These are phyloP conservation scores for Leccinum arenicola DNA, from an alignment of 768 basidiomycete species.

Conservation along the genomic window DNA sequence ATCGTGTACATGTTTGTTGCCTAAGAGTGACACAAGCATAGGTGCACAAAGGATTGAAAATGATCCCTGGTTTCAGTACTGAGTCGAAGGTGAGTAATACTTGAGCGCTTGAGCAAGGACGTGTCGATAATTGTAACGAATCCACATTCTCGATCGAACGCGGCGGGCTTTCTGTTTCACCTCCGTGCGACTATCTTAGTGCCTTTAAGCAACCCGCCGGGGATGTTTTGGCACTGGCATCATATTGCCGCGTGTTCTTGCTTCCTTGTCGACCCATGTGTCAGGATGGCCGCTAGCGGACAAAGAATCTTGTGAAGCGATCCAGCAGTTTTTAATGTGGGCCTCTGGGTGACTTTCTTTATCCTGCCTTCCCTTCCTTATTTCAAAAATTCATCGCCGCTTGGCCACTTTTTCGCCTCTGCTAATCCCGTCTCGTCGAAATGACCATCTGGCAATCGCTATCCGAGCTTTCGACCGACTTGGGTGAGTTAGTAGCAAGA, in stretches of 20 bases:
- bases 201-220: slow-evolving; percentile 19
- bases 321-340: slow-evolving; percentile 12
- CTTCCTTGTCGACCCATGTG: slow-evolving; percentile 13
- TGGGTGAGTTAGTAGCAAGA: slow-evolving; percentile 27
- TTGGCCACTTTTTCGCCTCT: neutral
- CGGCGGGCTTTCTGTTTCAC: slow-evolving; percentile 9
- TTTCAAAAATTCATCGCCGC: neutral
- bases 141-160: slow-evolving; percentile 3
- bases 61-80: neutral
- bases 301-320: slow-evolving; percentile 14
- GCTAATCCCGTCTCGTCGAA: slow-evolving; percentile 1
- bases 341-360: neutral
- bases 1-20: neutral
- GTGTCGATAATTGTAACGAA: neutral
- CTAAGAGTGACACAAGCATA: neutral
- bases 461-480: slow-evolving; percentile 35
- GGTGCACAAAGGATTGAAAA: neutral
- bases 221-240: neutral
- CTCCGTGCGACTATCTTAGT: slow-evolving; percentile 13
- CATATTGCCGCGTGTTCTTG: slow-evolving; percentile 16
- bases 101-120: neutral
- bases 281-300: slow-evolving; percentile 10
- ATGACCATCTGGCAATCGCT: slow-evolving; percentile 45
- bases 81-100: slow-evolving; percentile 1
- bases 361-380: neutral